Evolutionary conservation across 129 eudicot species (phyloP), one percentile per base, ranked within the genome.

Genomic region (Centrapalus pauciflorus): DNA sequence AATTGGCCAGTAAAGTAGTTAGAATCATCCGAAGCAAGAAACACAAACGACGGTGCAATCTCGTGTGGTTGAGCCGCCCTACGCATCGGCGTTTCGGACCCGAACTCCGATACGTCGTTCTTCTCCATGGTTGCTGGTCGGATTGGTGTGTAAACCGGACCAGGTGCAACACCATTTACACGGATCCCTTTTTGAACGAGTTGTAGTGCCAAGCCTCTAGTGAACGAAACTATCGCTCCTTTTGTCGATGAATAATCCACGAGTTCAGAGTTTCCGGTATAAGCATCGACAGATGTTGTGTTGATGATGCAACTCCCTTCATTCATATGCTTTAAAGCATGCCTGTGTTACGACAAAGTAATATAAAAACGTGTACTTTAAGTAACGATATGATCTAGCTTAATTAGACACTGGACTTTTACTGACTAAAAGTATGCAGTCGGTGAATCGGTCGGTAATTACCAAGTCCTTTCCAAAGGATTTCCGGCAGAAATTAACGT

Each of bases 51-150:
- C 3, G 79, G 72, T 1, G 66, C 71, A 37, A 79, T 61, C 64
- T 79, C 83, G 35, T 34, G 48, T 24, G 82, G 79, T 66, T 72
- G 78, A 2, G 34, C 82, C 23, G 82, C 71, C 24, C 82, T 56
- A 16, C 29, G 65, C 74, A 78, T 71, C 2, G 78, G 70, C 3
- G 66, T 62, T 33, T 72, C 70, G 0, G 69, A 64, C 17, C 71
- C 82, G 1, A 65, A 54, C 20, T 10, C 43, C 0, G 48, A 20
- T 11, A 56, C 38, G 28, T 56, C 13, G 0, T 55, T 68, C 20
- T 25, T 69, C 2, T 26, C 43, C 23, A 24, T n/a, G 2, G 56
- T 7, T 26, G 66, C 67, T 2, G 52, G 73, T 24, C 25, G 50
- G 11, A 78, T 25, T 2, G 74, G 82, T 16, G 82, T 78, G 45